Evolutionary conservation across 139 green algal species (phyloP).

Genomic region (Auxenochlorella pyrenoidosa): DNA sequence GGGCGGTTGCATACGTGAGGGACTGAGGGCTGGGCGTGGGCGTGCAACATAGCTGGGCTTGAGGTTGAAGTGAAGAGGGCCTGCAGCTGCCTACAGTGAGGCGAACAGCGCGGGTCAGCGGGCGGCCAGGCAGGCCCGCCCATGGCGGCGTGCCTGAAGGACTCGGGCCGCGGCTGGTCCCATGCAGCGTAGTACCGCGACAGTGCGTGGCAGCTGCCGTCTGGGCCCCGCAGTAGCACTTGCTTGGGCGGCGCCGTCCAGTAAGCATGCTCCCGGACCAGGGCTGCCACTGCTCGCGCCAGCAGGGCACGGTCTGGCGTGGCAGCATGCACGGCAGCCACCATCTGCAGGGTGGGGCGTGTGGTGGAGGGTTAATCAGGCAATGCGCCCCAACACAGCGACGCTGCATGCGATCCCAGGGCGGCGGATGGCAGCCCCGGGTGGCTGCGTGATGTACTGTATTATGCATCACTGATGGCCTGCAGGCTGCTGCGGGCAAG

Average conservation of each 20-base stretch:
- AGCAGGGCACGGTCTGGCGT: constrained; percentile 51
- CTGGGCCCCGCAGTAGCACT: constrained; percentile 44
- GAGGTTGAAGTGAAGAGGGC: too few relatives aligned
- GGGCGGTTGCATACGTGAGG: not conserved
- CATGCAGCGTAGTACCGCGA: constrained; percentile 85
- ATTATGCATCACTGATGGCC: too few relatives aligned
- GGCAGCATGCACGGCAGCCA: constrained; percentile 57
- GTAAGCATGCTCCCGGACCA: constrained; percentile 81
- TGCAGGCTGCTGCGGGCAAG: not conserved
- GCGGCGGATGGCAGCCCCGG: too few relatives aligned
- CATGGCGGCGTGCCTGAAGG: constrained; percentile 53
- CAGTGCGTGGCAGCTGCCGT: constrained; percentile 54
- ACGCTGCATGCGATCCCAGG: too few relatives aligned
- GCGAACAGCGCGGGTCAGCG: too few relatives aligned
- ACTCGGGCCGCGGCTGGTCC: constrained; percentile 85
- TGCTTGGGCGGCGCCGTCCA: constrained; percentile 62
- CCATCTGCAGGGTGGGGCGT: constrained; percentile 44
- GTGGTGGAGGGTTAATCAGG: too few relatives aligned
- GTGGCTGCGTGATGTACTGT: too few relatives aligned
- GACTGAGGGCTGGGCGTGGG: too few relatives aligned
- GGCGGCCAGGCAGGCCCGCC: not conserved
- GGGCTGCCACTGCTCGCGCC: constrained; percentile 60
- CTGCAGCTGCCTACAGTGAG: too few relatives aligned
- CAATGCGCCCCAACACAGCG: not conserved
- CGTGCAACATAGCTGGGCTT: too few relatives aligned